phyloP scores from a whole-genome alignment of 2,329 filamentous ascomycete species.

The Fusarium devonianum region DNA sequence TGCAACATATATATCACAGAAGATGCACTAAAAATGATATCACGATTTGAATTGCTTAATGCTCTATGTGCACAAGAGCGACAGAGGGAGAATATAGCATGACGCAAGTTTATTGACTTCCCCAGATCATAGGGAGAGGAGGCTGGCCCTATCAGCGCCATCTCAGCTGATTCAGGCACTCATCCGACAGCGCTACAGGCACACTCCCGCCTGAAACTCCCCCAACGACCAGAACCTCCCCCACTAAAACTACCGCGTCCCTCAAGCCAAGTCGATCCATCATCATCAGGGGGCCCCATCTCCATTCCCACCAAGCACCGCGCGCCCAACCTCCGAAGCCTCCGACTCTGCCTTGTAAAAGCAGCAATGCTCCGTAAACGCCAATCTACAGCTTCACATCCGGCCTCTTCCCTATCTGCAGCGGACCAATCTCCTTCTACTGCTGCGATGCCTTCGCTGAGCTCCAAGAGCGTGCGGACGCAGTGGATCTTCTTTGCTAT shows the following conservation, averaged over 20 bases:
- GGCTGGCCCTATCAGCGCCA: slow-evolving; percentile 8
- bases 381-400: slow-evolving; percentile 23
- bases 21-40: slow-evolving; percentile 14
- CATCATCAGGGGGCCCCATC: slow-evolving; percentile 33
- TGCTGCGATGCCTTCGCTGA: slow-evolving; percentile 15
- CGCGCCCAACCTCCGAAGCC: slow-evolving; percentile 19
- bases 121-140: slow-evolving; percentile 24
- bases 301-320: too few relatives aligned
- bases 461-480: slow-evolving; percentile 44
- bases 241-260: slow-evolving; percentile 31
- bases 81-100: neutral
- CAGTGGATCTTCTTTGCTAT: slow-evolving; percentile 75
- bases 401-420: neutral
- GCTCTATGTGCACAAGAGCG: neutral
- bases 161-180: slow-evolving; percentile 13
- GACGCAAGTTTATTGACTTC: slow-evolving; percentile 11
- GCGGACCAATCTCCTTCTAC: slow-evolving; percentile 10
- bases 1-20: neutral
- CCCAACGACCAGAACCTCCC: slow-evolving; percentile 8
- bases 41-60: neutral
- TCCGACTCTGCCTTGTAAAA: slow-evolving; percentile 10
- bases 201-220: neutral
- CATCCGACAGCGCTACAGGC: slow-evolving; percentile 1
- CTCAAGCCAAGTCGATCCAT: slow-evolving; percentile 27
- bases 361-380: slow-evolving; percentile 43